A percentile compares a stretch with the other conserved stretches of the same genome.
Evolutionary conservation across 2,329 filamentous ascomycete genomes (phyloP).

Genomic region (Pseudocercospora macadamiae): DNA sequence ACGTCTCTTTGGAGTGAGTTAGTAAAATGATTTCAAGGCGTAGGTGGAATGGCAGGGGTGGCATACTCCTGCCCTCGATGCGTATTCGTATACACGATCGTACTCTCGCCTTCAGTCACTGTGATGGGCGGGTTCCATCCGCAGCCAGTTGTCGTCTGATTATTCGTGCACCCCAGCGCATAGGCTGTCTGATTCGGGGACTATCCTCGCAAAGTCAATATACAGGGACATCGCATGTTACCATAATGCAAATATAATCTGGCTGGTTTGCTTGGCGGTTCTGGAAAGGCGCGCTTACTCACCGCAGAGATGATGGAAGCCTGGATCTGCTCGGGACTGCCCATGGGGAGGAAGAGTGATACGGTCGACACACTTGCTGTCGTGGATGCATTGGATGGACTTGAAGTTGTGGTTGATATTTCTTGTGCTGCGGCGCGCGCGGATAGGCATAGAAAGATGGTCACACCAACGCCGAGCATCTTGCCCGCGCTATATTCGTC

Average conservation of each 20-base stretch:
- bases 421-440: constrained; percentile 16
- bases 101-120: constrained; percentile 36
- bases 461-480: neutral
- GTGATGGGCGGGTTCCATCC: constrained; percentile 32
- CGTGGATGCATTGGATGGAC: neutral
- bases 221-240: neutral
- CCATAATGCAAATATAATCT: neutral
- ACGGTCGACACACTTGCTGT: constrained; percentile 14
- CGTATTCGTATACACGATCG: constrained; percentile 27
- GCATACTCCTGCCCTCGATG: constrained; percentile 21
- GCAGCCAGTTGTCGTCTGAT: constrained; percentile 26
- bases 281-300: constrained; percentile 3
- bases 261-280: neutral
- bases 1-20: constrained; percentile 3
- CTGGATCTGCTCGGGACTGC: constrained; percentile 23
- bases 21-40: neutral
- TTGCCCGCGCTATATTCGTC: neutral
- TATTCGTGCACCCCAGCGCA: constrained; percentile 29
- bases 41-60: neutral
- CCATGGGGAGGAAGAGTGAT: constrained; percentile 25
- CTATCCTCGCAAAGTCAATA: constrained; percentile 5
- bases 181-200: constrained; percentile 32
- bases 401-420: constrained; percentile 9
- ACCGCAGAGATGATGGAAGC: constrained; percentile 27
- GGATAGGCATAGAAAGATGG: constrained; percentile 8